A percentile compares a stretch with the other conserved stretches of the same genome.
phyloP scores from a whole-genome alignment of 163 green algal genomes.

The Volvox carteri region DNA sequence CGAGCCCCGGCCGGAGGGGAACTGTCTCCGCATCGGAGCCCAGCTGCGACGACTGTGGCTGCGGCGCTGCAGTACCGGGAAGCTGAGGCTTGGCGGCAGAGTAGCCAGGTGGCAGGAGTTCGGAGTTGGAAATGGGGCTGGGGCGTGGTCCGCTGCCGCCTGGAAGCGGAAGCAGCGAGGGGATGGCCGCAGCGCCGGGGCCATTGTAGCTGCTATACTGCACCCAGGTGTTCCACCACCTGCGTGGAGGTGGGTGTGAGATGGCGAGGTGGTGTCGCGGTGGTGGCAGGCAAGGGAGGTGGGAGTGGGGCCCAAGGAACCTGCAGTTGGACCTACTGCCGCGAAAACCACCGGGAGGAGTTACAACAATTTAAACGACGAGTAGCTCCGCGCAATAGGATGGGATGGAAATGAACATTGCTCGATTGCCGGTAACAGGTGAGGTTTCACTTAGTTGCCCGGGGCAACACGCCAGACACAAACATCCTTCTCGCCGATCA shows the following conservation, averaged over 20 bases:
- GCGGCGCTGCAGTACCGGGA: not conserved
- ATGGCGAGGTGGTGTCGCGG: not conserved
- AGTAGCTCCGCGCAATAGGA: too few species aligned
- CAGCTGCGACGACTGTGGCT: not conserved
- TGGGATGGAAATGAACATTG: not conserved
- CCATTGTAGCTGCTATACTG: conserved; percentile 33
- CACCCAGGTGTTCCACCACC: conserved; percentile 52
- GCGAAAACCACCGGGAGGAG: not conserved
- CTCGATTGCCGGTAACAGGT: not conserved
- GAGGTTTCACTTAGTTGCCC: not conserved
- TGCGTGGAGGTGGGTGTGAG: not conserved
- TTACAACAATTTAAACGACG: not conserved
- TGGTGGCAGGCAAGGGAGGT: not conserved
- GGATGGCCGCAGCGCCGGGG: not conserved
- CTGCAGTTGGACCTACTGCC: not conserved
- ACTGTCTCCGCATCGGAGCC: not conserved
- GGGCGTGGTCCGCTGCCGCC: conserved; percentile 13
- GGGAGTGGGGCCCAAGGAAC: not conserved
- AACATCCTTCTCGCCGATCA: not conserved
- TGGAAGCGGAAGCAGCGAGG: not conserved
- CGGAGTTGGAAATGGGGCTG: conserved; percentile 31
- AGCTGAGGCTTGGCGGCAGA: not conserved
- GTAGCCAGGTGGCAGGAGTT: conserved; percentile 1
- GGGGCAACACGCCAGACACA: not conserved
- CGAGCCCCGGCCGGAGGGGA: not conserved